phyloP scores from a whole-genome alignment of 306 rosid species.

The Benincasa hispida region DNA sequence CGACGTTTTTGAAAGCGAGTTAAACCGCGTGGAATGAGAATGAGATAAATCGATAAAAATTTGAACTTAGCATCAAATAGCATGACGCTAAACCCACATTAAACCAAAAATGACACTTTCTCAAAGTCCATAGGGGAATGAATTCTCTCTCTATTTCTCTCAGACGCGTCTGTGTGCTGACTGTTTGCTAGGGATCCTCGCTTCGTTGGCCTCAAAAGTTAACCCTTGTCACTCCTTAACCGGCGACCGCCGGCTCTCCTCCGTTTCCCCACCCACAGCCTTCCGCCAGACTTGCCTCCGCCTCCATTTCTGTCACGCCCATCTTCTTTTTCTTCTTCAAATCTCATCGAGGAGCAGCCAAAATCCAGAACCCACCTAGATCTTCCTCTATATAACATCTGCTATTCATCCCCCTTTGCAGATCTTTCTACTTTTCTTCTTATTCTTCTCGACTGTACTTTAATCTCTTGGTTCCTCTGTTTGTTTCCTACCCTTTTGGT shows the following conservation, averaged over 20 bases:
- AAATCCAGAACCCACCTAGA: background rate
- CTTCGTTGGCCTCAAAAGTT: constrained; percentile 9
- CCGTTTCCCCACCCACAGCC: background rate
- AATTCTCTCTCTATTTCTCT: background rate
- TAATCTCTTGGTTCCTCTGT: background rate
- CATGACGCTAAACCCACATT: background rate
- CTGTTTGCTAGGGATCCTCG: constrained; percentile 8
- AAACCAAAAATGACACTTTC: background rate
- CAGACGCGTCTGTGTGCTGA: background rate
- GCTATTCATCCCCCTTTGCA: background rate
- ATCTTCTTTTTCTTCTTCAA: background rate
- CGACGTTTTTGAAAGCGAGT: too few species aligned
- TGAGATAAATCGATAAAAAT: too few species aligned
- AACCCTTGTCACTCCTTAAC: background rate
- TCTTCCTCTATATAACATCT: background rate
- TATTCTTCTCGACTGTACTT: background rate
- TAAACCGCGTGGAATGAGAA: too few species aligned
- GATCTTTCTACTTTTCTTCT: background rate
- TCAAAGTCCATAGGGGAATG: background rate
- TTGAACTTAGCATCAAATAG: background rate
- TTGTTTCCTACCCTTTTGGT: background rate
- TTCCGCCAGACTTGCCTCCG: background rate
- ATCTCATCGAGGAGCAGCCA: background rate
- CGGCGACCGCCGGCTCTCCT: background rate
- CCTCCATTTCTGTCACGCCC: background rate